A percentile compares a stretch with the other conserved stretches of the same genome.
These are phyloP conservation scores for Nigrospora sphaerica DNA, from an alignment of 2,329 filamentous ascomycete genomes.

Conservation along the genomic window DNA sequence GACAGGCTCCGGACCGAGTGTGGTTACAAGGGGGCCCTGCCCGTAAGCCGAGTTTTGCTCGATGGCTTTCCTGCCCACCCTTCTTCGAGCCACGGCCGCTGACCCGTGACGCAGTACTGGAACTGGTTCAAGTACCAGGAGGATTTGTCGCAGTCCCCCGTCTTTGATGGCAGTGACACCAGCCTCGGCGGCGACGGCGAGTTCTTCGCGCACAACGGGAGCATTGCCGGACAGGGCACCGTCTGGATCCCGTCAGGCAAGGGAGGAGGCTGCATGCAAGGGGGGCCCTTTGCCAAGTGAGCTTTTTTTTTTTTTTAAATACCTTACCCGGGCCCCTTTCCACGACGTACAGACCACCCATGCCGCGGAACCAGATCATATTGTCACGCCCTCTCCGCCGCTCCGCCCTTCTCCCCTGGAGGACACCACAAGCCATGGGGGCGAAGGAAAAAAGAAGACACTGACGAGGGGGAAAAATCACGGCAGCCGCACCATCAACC, in stretches of 20 bases:
- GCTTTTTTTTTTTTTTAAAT: not conserved
- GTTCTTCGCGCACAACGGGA: constrained; percentile 16
- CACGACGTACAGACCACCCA: too few relatives aligned
- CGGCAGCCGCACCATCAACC: too few relatives aligned
- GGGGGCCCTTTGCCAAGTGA: constrained; percentile 20
- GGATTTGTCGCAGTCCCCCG: constrained; percentile 22
- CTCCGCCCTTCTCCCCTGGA: too few relatives aligned
- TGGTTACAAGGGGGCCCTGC: constrained; percentile 20
- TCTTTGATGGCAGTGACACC: constrained; percentile 31
- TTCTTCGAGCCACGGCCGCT: too few relatives aligned
- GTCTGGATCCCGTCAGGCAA: constrained; percentile 24
- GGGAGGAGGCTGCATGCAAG: constrained; percentile 26
- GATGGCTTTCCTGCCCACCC: too few relatives aligned
- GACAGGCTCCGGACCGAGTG: constrained; percentile 21
- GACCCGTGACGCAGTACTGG: constrained; percentile 19
- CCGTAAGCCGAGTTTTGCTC: not conserved
- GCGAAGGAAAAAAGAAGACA: too few relatives aligned
- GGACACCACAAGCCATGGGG: too few relatives aligned
- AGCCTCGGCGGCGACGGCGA: constrained; percentile 31
- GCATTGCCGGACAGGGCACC: constrained; percentile 12
- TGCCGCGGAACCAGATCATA: too few relatives aligned
- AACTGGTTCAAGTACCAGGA: constrained; percentile 25
- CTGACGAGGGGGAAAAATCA: too few relatives aligned
- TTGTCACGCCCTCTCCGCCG: too few relatives aligned
- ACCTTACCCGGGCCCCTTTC: not conserved